These are phyloP conservation scores for Colletotrichum aenigma DNA, from an alignment of 2,329 filamentous ascomycete species.

Conservation along the genomic window DNA sequence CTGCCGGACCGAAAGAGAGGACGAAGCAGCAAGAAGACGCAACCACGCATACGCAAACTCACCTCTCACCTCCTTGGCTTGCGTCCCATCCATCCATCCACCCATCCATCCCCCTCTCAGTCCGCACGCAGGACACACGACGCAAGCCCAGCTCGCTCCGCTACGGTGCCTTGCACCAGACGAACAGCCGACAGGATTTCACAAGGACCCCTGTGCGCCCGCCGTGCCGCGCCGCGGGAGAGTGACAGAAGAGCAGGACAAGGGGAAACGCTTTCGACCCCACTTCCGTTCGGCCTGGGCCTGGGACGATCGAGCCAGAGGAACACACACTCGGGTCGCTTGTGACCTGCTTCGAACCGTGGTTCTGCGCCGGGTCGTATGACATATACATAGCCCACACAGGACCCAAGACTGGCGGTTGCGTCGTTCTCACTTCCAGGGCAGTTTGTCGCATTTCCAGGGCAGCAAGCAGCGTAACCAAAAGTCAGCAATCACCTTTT, in stretches of 20 bases:
- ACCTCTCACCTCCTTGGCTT: background rate
- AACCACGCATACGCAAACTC: background rate
- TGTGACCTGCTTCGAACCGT: background rate
- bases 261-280: background rate
- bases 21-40: background rate
- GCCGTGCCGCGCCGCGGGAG: background rate
- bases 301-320: background rate
- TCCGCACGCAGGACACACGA: background rate
- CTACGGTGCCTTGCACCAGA: background rate
- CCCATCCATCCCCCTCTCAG: background rate
- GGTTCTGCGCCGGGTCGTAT: constrained; percentile 4
- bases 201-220: background rate
- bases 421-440: background rate
- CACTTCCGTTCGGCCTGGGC: background rate
- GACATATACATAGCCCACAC: constrained; percentile 12
- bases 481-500: background rate
- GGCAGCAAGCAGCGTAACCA: background rate
- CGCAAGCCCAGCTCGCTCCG: background rate
- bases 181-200: background rate
- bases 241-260: background rate
- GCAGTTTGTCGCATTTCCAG: background rate
- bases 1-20: background rate
- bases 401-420: background rate
- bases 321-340: background rate
- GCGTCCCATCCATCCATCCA: background rate